Percentiles rank a stretch among this genome's conserved stretches.
Conservation (phyloP, 495 filamentous ascomycete genomes). For the Evernia prunastri region DNA sequence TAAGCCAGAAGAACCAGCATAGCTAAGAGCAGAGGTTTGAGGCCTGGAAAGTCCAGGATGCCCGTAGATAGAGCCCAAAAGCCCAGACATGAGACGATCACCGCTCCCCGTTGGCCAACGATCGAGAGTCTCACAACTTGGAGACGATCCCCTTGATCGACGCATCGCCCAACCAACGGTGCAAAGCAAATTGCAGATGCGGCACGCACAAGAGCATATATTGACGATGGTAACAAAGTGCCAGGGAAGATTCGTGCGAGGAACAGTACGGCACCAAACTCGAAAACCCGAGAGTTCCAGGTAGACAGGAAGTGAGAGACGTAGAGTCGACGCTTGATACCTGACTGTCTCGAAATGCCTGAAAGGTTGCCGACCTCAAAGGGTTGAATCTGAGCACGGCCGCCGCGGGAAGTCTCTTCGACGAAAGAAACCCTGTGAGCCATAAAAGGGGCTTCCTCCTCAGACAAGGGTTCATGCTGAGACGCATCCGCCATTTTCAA, state of each 20-base stretch:
- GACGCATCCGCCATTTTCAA: neutral
- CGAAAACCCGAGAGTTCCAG: constrained; percentile 57
- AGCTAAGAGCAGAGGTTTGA: constrained; percentile 33
- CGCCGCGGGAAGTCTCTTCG: neutral
- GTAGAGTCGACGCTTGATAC: constrained; percentile 32
- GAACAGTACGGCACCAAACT: constrained; percentile 50
- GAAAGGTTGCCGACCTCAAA: neutral
- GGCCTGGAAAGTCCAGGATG: constrained; percentile 28
- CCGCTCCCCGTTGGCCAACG: constrained; percentile 19
- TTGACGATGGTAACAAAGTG: constrained; percentile 39
- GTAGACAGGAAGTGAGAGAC: constrained; percentile 54
- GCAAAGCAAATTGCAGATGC: constrained; percentile 35
- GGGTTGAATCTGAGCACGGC: neutral
- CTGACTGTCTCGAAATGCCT: neutral
- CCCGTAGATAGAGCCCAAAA: constrained; percentile 37
- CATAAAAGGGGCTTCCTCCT: neutral
- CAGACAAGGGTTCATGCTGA: neutral
- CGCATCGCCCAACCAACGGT: constrained; percentile 39
- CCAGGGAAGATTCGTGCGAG: constrained; percentile 45
- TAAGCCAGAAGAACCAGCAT: constrained; percentile 40
- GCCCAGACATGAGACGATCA: constrained; percentile 35
- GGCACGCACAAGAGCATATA: constrained; percentile 31
- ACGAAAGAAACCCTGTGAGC: neutral
- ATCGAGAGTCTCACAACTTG: constrained; percentile 21
- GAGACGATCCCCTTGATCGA: constrained; percentile 32